phyloP scores from a whole-genome alignment of 768 basidiomycete species.

The Pleurotus salmoneostramineus region DNA sequence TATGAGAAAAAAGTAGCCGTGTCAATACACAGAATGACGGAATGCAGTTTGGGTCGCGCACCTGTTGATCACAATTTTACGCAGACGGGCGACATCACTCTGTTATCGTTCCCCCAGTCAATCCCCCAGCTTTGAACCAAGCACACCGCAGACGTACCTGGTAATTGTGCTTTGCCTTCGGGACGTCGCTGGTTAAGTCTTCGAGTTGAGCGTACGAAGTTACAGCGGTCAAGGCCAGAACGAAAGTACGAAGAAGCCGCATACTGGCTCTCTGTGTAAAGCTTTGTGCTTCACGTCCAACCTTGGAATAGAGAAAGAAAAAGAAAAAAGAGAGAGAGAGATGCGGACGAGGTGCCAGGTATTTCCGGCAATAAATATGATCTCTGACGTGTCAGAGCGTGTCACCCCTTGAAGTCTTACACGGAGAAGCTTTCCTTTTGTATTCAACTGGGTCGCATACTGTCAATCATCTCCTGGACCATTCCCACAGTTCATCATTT shows the following conservation, averaged over 20 bases:
- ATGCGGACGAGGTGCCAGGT: neutral
- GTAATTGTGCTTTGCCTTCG: slow-evolving; percentile 64
- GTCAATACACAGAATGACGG: slow-evolving; percentile 6
- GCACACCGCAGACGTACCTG: slow-evolving; percentile 42
- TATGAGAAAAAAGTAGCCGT: slow-evolving; percentile 19
- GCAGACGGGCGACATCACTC: slow-evolving; percentile 92
- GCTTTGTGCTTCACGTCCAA: slow-evolving; percentile 5
- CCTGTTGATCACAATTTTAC: slow-evolving; percentile 93
- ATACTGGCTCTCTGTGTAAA: slow-evolving; percentile 32
- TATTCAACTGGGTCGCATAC: neutral
- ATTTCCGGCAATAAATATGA: neutral
- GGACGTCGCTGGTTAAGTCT: slow-evolving; percentile 31
- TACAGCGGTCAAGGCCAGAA: slow-evolving; percentile 42
- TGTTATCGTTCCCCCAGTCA: slow-evolving; percentile 23
- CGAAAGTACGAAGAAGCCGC: slow-evolving; percentile 52
- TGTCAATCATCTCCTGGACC: neutral
- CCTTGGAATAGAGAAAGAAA: neutral
- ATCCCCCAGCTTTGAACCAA: neutral
- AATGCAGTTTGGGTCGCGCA: slow-evolving; percentile 19
- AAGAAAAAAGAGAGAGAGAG: slow-evolving; percentile 1
- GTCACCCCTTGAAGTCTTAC: slow-evolving; percentile 2
- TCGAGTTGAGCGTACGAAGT: slow-evolving; percentile 45
- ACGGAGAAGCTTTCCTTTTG: neutral
- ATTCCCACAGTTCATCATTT: slow-evolving; percentile 1
- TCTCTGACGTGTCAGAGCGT: slow-evolving; percentile 13